Base-by-base conservation (phyloP, 805 yeast genomes). In the Cyberlindnera mississippiensis region DNA sequence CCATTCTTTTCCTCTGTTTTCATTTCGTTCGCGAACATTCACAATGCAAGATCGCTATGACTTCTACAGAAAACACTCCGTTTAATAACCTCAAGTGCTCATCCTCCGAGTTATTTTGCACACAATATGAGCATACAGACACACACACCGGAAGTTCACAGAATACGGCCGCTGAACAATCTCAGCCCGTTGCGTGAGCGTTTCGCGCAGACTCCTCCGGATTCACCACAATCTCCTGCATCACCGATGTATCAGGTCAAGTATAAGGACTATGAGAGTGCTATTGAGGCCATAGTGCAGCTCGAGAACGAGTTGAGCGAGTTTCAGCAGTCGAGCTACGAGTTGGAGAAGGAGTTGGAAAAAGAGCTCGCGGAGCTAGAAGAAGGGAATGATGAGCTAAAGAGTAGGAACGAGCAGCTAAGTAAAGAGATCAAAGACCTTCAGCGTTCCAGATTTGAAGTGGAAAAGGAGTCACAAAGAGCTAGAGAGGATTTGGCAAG, bases 321-420 rank as follows among this genome's bases (percentile, higher is more conserved):
- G 48, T 69, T 72, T 42, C 69, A 68, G 43, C 58, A 53, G 17
- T 66, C 73, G 6, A 67, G 73, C 33, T 57, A 62, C 36, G 77
- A 71, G 46, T 56, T 72, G 29, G 76, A 72, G 50, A 57, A 55
- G 30, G 76, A 70, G 40, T 55, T 72, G 27, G 77, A 72, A 52
- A 59, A 60, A 41, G 76, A 72, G 44, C 41, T 56, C 43, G 56
- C 54, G 29, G 72, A 65, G 9, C 33, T 57, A 10, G 61, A 55
- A 33, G 26, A 35, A n/a, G 51, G 52, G 15, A 61, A 62, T 20
- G 53, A 46, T 11, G 41, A 37, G 14, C 33, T 60, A 26, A 48
- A 49, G 18, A 41, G 43, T 17, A 47, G 44, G 31, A 50, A 61
- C 12, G 47, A 40, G 4, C 33, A 44, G 12, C 38, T 62, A 12